phyloP scores from a whole-genome alignment of 2,329 filamentous ascomycete genomes.

The Cladosporium cucumerinum region DNA sequence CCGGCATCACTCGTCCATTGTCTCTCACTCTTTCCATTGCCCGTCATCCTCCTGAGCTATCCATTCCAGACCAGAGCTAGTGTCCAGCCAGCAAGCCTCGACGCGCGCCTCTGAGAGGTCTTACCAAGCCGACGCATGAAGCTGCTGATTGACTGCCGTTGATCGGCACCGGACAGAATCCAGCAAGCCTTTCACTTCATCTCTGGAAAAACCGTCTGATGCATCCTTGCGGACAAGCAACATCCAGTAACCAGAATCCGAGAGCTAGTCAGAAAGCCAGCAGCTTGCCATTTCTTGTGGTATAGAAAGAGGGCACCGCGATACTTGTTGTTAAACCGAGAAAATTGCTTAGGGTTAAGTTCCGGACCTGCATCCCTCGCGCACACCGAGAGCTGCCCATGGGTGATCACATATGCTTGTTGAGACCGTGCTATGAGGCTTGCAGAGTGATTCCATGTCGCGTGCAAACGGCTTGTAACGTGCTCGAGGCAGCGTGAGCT shows the following conservation, averaged over 20 bases:
- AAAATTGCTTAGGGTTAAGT: slow-evolving; percentile 90
- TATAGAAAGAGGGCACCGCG: slow-evolving; percentile 31
- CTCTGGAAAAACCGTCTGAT: slow-evolving; percentile 18
- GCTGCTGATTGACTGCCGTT: slow-evolving; percentile 53
- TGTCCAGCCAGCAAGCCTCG: slow-evolving; percentile 66
- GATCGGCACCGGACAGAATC: slow-evolving; percentile 21
- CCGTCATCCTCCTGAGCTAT: slow-evolving; percentile 51
- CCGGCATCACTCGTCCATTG: slow-evolving; percentile 50
- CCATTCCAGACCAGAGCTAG: slow-evolving; percentile 62
- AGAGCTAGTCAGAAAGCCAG: slow-evolving; percentile 46
- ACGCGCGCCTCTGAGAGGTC: slow-evolving; percentile 75
- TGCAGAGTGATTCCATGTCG: slow-evolving; percentile 24
- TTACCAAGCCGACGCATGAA: slow-evolving; percentile 76
- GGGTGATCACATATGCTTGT: slow-evolving; percentile 28
- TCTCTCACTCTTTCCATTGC: slow-evolving; percentile 42
- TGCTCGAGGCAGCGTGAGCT: slow-evolving; percentile 35
- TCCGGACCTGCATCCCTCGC: slow-evolving; percentile 67
- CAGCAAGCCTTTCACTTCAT: slow-evolving; percentile 32
- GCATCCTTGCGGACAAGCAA: slow-evolving; percentile 17
- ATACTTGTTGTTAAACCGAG: slow-evolving; percentile 56
- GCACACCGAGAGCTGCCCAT: slow-evolving; percentile 15
- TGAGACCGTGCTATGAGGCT: slow-evolving; percentile 59
- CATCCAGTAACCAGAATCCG: slow-evolving; percentile 12
- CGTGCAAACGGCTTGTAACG: slow-evolving; percentile 24
- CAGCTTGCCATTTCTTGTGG: slow-evolving; percentile 54